Conservation (phyloP, 2,329 filamentous ascomycete species). For the Cryoendolithus antarcticus region DNA sequence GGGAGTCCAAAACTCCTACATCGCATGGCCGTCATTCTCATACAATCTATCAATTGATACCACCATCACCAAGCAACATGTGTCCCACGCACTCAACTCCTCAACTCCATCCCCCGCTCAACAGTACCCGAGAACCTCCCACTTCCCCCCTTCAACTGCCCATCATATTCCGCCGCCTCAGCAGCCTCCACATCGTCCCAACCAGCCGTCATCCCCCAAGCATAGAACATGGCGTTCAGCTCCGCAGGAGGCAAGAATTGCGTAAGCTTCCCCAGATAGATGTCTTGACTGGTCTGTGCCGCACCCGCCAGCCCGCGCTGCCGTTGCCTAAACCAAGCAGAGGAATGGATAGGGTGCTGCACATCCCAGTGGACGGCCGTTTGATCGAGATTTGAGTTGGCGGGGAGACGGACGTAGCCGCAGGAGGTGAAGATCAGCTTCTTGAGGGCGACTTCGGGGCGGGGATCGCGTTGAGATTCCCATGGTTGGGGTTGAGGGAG, state of each 20-base stretch:
- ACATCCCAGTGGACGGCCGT: conserved; percentile 15
- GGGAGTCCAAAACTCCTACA: too few species aligned
- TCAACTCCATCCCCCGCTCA: not conserved
- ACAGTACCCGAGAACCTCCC: conserved; percentile 25
- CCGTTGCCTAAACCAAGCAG: conserved; percentile 16
- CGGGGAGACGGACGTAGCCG: conserved; percentile 42
- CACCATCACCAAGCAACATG: too few species aligned
- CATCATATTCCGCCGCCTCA: conserved; percentile 30
- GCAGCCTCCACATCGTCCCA: conserved; percentile 22
- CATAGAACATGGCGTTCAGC: conserved; percentile 17
- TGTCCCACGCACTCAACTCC: too few species aligned
- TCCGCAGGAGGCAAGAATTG: conserved; percentile 25
- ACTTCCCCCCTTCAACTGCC: conserved; percentile 26
- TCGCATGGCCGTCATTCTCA: too few species aligned
- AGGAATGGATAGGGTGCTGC: conserved; percentile 2
- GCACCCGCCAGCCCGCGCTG: conserved; percentile 20
- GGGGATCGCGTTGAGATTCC: conserved; percentile 13
- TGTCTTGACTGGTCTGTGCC: conserved; percentile 21
- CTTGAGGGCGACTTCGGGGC: conserved; percentile 23
- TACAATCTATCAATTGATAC: too few species aligned
- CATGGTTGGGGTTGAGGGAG: conserved; percentile 21
- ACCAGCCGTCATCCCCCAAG: conserved; percentile 22
- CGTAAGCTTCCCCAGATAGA: conserved; percentile 27
- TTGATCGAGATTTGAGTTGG: conserved; percentile 22
- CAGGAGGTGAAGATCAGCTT: conserved; percentile 46